Evolutionary conservation across 2,329 filamentous ascomycete species (phyloP), one percentile per base, ranked within the genome.

Genomic region (Colletotrichum euphorbiae): DNA sequence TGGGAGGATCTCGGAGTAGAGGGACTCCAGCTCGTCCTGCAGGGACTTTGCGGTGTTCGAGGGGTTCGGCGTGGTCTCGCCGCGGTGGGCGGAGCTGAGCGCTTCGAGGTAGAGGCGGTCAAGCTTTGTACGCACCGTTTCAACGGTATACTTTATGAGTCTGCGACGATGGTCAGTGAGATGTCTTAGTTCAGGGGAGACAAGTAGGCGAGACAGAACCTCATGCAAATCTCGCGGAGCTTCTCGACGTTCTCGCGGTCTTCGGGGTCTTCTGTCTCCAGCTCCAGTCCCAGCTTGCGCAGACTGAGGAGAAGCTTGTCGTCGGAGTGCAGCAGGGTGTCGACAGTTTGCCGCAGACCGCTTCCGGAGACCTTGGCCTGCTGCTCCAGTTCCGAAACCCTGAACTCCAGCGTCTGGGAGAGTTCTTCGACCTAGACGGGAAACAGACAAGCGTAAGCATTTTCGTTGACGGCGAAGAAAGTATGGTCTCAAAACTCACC

Each of bases 1-100:
- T 0, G 90, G 87, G 0, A 90, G 80, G 45, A 93, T 89, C 74
- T 93, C 91, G 0, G 89, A 81, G 72, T 91, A 90, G 3, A 93
- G 80, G 4, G 89, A 91, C 71, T 92, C 89, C 1, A 93, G 81
- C 73, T 93, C 91, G 36, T 86, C 85, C 72, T 90, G 85, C 2
- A 91, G 75, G 3, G 84, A 81, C 13, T 78, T 79, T 9, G 85
- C 81, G 6, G 57, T 45, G n/a, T 66, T 50, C 11, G 36, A 65
- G 12, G 51, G 54, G 12, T 51, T 36, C 15, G 62, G 75, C 2
- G 84, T 82, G 9, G 77, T 78, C 6, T 85, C 81, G 7, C 43
- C 50, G 11, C 36, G 62, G 12, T 51, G 59, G n/a, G 71, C 71
- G 3, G 73, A 69, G 43, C 77, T 74, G 0, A 87, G 75, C 2